These are phyloP conservation scores for Euryodendron excelsum DNA, from an alignment of 148 eudicot species.

Conservation along the genomic window DNA sequence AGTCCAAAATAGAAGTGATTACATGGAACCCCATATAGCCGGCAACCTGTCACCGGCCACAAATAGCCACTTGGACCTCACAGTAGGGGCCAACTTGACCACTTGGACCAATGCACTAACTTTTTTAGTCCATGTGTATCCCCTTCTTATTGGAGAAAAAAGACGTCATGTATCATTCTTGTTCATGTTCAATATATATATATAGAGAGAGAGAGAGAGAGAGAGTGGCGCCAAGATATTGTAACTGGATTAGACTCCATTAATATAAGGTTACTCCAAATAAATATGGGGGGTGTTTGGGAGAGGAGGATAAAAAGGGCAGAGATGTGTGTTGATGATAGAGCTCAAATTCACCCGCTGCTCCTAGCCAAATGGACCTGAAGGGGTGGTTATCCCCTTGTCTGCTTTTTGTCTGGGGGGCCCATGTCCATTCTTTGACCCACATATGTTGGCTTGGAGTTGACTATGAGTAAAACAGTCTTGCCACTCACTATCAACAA, in stretches of 20 bases:
- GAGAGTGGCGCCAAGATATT: background rate
- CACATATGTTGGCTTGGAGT: background rate
- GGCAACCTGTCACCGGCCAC: conserved; percentile 3
- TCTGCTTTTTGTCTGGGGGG: background rate
- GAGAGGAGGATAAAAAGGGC: background rate
- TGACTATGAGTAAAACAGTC: background rate
- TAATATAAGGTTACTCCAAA: background rate
- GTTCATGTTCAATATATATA: background rate
- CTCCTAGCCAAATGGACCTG: background rate
- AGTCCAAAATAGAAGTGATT: background rate
- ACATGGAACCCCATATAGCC: conserved; percentile 1
- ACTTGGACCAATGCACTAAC: background rate
- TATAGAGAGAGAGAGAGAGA: background rate
- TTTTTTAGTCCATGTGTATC: background rate
- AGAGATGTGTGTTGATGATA: background rate
- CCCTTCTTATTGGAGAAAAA: background rate
- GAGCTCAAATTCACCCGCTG: too few species aligned
- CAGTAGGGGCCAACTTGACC: background rate
- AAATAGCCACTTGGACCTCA: background rate
- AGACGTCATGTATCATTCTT: background rate
- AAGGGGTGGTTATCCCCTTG: background rate
- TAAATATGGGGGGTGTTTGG: background rate
- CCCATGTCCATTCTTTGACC: background rate
- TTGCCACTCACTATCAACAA: background rate
- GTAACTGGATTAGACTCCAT: background rate